Evolutionary conservation across 371 early-diverging fungal species (phyloP).

Genomic region (Zancudomyces culisetae): DNA sequence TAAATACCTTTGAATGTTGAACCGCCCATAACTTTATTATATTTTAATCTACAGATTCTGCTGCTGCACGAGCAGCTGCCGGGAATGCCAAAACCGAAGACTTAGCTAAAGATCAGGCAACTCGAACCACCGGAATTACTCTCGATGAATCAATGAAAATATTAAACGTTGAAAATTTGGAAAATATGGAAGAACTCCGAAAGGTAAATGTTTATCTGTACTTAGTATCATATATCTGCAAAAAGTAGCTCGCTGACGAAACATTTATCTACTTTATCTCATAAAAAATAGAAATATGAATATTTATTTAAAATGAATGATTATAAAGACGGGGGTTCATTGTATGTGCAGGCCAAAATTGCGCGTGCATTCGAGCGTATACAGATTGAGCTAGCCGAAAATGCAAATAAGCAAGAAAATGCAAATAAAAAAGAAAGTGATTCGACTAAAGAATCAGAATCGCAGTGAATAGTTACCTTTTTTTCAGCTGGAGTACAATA

Average conservation of each 20-base stretch:
- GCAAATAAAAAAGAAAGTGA: conserved; percentile 1
- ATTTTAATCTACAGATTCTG: conserved; percentile 11
- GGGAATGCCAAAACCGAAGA: conserved; percentile 27
- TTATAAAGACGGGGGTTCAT: conserved; percentile 65
- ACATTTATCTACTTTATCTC: too few relatives aligned
- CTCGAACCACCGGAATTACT: conserved; percentile 66
- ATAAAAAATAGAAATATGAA: conserved; percentile 51
- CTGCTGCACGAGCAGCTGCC: conserved; percentile 31
- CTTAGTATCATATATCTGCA: too few relatives aligned
- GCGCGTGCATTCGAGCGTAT: conserved; percentile 81
- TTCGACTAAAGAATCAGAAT: neutral
- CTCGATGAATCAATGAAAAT: conserved; percentile 86
- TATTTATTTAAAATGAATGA: conserved; percentile 79
- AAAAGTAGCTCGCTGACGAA: too few relatives aligned
- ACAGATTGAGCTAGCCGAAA: conserved; percentile 55
- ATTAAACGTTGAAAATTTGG: conserved; percentile 62
- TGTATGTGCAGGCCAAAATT: conserved; percentile 88
- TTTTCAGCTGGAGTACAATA: too few relatives aligned
- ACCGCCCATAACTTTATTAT: neutral
- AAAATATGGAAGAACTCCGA: conserved; percentile 45
- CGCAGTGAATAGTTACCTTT: too few relatives aligned
- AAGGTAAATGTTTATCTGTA: neutral
- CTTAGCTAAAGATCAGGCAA: conserved; percentile 43
- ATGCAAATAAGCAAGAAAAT: conserved; percentile 11
- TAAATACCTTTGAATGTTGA: too few relatives aligned